A percentile compares a stretch with the other conserved stretches of the same genome.
These are phyloP conservation scores for Botryotinia narcissicola DNA, from an alignment of 2,329 filamentous ascomycete species.

Conservation along the genomic window DNA sequence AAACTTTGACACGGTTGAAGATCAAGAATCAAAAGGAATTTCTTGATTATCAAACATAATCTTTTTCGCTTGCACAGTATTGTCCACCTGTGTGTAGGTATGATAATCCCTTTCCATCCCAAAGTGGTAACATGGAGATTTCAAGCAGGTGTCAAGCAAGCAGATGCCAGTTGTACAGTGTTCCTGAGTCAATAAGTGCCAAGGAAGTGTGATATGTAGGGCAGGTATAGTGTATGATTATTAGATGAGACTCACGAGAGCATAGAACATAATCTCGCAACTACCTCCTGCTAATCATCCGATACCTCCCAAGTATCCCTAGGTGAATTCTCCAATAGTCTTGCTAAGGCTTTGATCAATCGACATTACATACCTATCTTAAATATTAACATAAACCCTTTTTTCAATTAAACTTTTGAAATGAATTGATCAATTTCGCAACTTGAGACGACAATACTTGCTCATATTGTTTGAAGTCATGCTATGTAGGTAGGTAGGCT, in stretches of 20 bases:
- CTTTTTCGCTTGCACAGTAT: not conserved
- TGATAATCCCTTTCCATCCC: not conserved
- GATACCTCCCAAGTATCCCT: not conserved
- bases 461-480: not conserved
- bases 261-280: not conserved
- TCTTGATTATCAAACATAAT: not conserved
- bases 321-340: not conserved
- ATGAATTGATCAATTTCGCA: not conserved
- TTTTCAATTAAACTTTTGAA: not conserved
- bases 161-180: not conserved
- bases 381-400: not conserved
- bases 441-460: slow-evolving; percentile 1
- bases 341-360: not conserved
- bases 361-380: not conserved
- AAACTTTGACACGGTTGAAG: not conserved
- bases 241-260: not conserved
- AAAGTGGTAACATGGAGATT: not conserved
- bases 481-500: not conserved
- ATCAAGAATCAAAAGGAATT: not conserved
- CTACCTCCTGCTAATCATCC: not conserved
- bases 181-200: not conserved
- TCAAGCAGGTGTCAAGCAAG: not conserved
- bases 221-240: not conserved
- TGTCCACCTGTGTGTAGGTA: not conserved
- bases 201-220: not conserved